A percentile compares a stretch with the other conserved stretches of the same genome.
Conservation (phyloP, 108 stramenopile genomes). For the Pseudonitzschia multiseries region DNA sequence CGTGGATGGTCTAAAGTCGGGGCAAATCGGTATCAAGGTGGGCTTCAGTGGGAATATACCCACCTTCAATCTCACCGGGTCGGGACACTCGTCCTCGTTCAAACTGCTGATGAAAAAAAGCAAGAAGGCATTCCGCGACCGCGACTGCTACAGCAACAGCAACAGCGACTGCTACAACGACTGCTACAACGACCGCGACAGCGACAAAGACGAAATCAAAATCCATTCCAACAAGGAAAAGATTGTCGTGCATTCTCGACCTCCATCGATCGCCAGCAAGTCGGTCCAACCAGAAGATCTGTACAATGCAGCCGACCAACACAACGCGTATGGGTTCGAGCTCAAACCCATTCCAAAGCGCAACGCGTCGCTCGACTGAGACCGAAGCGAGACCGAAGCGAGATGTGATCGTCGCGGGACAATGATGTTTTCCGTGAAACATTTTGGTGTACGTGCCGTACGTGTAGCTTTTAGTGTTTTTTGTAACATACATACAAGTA, state of each 20-base stretch:
- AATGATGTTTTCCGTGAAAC: no score
- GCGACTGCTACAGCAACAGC: no score
- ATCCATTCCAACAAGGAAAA: conserved; percentile 13
- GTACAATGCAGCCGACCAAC: conserved; percentile 44
- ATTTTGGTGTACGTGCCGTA: no score
- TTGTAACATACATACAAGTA: no score
- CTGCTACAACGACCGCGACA: no score
- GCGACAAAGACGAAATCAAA: not conserved
- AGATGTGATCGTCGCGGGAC: no score
- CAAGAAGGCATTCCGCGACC: not conserved
- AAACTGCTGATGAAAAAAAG: conserved; percentile 4
- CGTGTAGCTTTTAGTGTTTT: no score
- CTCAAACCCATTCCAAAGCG: conserved; percentile 31
- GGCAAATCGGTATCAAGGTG: conserved; percentile 40
- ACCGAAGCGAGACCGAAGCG: not conserved
- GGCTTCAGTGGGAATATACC: conserved; percentile 31
- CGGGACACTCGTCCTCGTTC: conserved; percentile 17
- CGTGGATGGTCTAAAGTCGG: conserved; percentile 18
- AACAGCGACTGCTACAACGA: no score
- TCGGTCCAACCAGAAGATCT: conserved; percentile 43
- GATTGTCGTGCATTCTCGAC: conserved; percentile 14
- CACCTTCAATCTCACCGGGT: conserved; percentile 27
- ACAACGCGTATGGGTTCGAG: conserved; percentile 46
- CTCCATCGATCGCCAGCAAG: conserved; percentile 49
- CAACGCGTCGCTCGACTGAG: not conserved